These are phyloP conservation scores for Eragrostis curvula DNA, from an alignment of 176 grass and related monocot genomes.

Conservation along the genomic window DNA sequence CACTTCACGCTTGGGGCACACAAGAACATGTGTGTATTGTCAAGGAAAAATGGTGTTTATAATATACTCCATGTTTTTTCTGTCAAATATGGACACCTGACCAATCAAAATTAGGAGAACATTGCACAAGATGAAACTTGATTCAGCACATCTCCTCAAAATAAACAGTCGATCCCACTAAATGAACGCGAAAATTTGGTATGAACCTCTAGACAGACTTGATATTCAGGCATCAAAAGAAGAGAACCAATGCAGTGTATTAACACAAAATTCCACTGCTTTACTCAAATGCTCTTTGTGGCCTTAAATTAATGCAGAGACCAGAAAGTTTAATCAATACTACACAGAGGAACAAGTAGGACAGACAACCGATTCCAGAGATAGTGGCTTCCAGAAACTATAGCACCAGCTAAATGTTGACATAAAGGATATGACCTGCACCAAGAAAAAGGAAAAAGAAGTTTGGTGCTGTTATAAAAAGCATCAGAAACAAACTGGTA, in stretches of 20 bases:
- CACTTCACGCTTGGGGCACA: constrained; percentile 81
- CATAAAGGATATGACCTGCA: constrained; percentile 96
- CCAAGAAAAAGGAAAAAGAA: too few relatives aligned
- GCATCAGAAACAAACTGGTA: not conserved
- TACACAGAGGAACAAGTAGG: not conserved
- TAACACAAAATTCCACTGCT: not conserved
- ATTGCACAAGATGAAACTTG: not conserved
- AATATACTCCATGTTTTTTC: constrained; percentile 5
- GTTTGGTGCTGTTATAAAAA: not conserved
- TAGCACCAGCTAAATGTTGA: not conserved
- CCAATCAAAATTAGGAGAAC: not conserved
- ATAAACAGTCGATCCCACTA: not conserved
- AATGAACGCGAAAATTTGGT: not conserved
- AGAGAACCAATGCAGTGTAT: not conserved
- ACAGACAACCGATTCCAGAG: not conserved
- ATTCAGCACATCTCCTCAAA: not conserved
- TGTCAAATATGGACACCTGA: not conserved
- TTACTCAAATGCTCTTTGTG: not conserved
- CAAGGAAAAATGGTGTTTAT: constrained; percentile 50
- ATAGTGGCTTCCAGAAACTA: not conserved
- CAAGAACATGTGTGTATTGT: constrained; percentile 80
- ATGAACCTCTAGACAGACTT: not conserved
- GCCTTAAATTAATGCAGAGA: not conserved
- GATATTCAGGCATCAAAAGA: not conserved
- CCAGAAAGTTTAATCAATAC: not conserved